Percentiles rank a stretch among this genome's conserved stretches.
phyloP scores from a whole-genome alignment of 176 grass and related monocot genomes.

The Panicum miliaceum region DNA sequence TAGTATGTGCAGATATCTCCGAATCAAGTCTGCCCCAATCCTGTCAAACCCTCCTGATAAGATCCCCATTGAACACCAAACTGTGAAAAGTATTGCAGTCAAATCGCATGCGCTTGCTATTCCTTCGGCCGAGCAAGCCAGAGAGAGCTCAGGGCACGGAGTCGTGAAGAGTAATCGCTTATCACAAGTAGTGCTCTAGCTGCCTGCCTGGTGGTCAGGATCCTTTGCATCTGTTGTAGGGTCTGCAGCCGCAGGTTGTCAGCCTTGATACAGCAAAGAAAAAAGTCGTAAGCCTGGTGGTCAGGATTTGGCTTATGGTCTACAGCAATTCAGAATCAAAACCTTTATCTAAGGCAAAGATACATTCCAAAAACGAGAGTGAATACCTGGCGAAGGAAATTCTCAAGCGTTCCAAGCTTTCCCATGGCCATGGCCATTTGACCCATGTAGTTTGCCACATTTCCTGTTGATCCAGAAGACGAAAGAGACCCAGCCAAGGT shows the following conservation, averaged over 20 bases:
- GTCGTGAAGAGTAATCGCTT: constrained; percentile 89
- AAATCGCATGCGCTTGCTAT: constrained; percentile 43
- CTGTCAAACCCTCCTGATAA: constrained; percentile 39
- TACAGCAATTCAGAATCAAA: constrained; percentile 27
- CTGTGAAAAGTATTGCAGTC: constrained; percentile 24
- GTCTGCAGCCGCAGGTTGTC: constrained; percentile 95
- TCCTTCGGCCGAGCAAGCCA: constrained; percentile 96
- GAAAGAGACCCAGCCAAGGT: constrained; percentile 88
- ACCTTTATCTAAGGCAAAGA: not conserved
- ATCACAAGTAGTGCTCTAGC: constrained; percentile 84
- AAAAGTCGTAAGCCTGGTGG: constrained; percentile 20
- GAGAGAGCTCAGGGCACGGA: constrained; percentile 93
- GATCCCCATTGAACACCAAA: constrained; percentile 31
- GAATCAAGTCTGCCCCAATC: constrained; percentile 45
- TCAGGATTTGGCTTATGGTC: constrained; percentile 1
- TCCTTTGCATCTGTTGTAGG: constrained; percentile 88
- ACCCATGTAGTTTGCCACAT: constrained; percentile 98
- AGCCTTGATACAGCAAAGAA: constrained; percentile 60
- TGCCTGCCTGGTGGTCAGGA: constrained; percentile 81
- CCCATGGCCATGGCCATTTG: constrained; percentile 99
- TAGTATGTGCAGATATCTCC: constrained; percentile 60
- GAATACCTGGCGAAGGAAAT: constrained; percentile 90
- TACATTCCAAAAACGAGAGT: constrained; percentile 22
- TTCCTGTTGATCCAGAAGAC: constrained; percentile 84
- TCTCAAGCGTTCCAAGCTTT: constrained; percentile 97